phyloP scores from a whole-genome alignment of 2,329 filamentous ascomycete species.

The Claviceps sp. region DNA sequence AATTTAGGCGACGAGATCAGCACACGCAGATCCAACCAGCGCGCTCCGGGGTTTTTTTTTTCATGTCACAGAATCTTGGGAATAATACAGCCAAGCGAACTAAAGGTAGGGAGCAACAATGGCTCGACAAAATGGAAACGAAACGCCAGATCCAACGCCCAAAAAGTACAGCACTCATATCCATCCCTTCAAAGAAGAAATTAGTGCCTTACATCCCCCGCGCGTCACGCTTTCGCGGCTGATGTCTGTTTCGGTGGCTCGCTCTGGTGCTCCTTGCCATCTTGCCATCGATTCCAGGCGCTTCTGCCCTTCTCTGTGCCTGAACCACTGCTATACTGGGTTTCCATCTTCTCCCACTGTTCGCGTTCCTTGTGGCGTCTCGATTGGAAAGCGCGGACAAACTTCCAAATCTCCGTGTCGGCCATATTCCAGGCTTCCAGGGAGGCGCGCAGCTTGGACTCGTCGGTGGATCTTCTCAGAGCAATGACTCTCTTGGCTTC shows the following conservation, averaged over 20 bases:
- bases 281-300: conserved; percentile 23
- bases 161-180: no score
- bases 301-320: conserved; percentile 34
- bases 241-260: neutral
- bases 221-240: no score
- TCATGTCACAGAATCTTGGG: no score
- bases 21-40: no score
- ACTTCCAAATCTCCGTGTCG: conserved; percentile 67
- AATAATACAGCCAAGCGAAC: no score
- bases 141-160: no score
- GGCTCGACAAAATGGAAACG: no score
- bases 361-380: conserved; percentile 47
- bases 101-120: no score
- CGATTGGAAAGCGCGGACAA: conserved; percentile 54
- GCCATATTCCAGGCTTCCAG: conserved; percentile 56
- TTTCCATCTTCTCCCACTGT: conserved; percentile 59
- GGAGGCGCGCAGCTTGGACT: conserved; percentile 35
- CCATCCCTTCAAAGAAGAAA: no score
- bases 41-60: no score
- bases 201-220: neutral
- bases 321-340: conserved; percentile 48
- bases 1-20: no score
- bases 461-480: conserved; percentile 28
- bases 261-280: conserved; percentile 11
- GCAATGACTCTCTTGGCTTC: conserved; percentile 35